These are phyloP conservation scores for Marsdenia floribunda DNA, from an alignment of 257 asterid species.

Conservation along the genomic window DNA sequence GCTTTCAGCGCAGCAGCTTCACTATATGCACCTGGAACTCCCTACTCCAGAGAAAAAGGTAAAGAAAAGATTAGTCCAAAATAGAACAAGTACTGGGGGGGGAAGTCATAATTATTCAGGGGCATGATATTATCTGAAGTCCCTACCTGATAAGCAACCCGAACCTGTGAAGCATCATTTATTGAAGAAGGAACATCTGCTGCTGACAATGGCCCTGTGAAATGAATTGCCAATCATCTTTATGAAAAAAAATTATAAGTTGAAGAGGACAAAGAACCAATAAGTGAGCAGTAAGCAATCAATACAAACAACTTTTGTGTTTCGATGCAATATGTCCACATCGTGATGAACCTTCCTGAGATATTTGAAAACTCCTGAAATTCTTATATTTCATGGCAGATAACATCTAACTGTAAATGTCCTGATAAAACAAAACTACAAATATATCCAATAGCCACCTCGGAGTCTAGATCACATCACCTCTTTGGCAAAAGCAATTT, in stretches of 20 bases:
- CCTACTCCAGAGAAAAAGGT: conserved; percentile 36
- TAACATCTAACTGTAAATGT: not conserved
- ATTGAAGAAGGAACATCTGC: conserved; percentile 29
- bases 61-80: conserved; percentile 14
- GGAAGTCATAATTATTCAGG: not conserved
- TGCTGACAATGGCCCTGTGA: conserved; percentile 82
- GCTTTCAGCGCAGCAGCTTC: conserved; percentile 92
- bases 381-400: not conserved
- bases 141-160: conserved; percentile 88
- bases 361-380: not conserved
- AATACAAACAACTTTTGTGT: not conserved
- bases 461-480: not conserved
- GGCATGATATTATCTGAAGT: not conserved
- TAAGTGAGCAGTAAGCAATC: conserved; percentile 1
- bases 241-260: not conserved
- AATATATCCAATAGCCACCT: not conserved
- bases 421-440: not conserved
- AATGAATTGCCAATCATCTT: not conserved
- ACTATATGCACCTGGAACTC: conserved; percentile 84
- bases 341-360: not conserved
- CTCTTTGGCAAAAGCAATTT: not conserved
- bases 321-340: not conserved
- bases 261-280: not conserved
- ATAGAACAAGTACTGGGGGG: not conserved
- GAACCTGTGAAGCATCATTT: conserved; percentile 51